Conservation (phyloP, 352 stramenopile species). For the Pythium myriotylum region DNA sequence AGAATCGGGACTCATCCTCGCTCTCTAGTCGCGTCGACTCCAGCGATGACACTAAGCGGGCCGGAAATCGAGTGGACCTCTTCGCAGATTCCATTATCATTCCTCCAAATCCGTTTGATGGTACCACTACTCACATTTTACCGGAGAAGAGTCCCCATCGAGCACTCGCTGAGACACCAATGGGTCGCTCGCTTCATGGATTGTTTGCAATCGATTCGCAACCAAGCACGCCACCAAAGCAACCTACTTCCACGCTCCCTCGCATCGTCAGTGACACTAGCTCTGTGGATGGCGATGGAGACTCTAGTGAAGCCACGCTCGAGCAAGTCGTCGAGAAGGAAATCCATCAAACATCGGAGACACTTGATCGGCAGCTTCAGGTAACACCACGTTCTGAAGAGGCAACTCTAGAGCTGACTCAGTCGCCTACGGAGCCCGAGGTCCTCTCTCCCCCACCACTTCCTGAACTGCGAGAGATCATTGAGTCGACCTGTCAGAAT, state of each 20-base stretch:
- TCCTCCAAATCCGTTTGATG: neutral
- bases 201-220: conserved; percentile 51
- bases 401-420: neutral
- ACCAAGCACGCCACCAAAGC: conserved; percentile 26
- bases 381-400: neutral
- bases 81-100: conserved; percentile 29
- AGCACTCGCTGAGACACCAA: conserved; percentile 54
- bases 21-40: neutral
- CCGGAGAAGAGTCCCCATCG: conserved; percentile 42
- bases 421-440: neutral
- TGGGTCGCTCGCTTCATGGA: conserved; percentile 53
- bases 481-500: conserved; percentile 27
- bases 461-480: conserved; percentile 19
- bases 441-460: neutral
- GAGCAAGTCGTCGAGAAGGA: conserved; percentile 22
- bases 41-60: neutral
- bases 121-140: neutral
- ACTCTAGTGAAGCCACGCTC: neutral
- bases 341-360: conserved; percentile 1
- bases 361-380: conserved; percentile 1
- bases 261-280: conserved; percentile 11
- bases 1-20: neutral
- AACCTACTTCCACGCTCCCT: conserved; percentile 8
- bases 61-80: conserved; percentile 1
- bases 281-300: conserved; percentile 4